phyloP scores from a whole-genome alignment of 2,329 filamentous ascomycete genomes.

The Ophiosphaerella herpotricha region DNA sequence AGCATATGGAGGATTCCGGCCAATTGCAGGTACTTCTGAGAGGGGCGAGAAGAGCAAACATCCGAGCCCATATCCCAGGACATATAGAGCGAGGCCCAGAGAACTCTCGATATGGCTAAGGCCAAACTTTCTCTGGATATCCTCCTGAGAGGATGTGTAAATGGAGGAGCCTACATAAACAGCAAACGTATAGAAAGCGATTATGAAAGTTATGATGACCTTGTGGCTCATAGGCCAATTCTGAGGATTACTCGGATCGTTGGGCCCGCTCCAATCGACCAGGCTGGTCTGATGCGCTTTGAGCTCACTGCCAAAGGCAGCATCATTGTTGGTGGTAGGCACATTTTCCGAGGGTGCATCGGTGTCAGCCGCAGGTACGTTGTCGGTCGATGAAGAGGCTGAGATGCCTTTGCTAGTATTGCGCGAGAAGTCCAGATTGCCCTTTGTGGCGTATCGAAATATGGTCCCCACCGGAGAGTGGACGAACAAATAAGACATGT shows the following conservation, averaged over 20 bases:
- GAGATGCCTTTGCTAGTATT: constrained; percentile 17
- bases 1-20: constrained; percentile 70
- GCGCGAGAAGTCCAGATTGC: constrained; percentile 27
- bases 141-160: constrained; percentile 50
- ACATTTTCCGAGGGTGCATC: constrained; percentile 25
- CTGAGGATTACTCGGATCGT: constrained; percentile 42
- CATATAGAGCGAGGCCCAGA: constrained; percentile 65
- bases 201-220: constrained; percentile 36
- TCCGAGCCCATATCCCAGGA: constrained; percentile 64
- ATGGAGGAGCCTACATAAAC: constrained; percentile 59
- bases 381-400: constrained; percentile 22
- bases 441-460: constrained; percentile 22
- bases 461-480: constrained; percentile 25
- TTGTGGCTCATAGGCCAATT: constrained; percentile 43
- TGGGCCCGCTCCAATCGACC: constrained; percentile 47
- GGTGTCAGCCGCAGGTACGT: constrained; percentile 10
- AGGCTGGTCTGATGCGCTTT: constrained; percentile 31
- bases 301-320: constrained; percentile 19
- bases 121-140: constrained; percentile 57
- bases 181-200: constrained; percentile 62
- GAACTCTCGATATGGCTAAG: constrained; percentile 58
- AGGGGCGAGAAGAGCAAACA: constrained; percentile 69
- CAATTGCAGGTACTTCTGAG: constrained; percentile 67
- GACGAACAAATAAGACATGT: constrained; percentile 27
- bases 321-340: constrained; percentile 8